Percentiles rank a stretch among this genome's conserved stretches.
These are phyloP conservation scores for Dendrostoma leiphaemia DNA, from an alignment of 2,329 filamentous ascomycete species.

Conservation along the genomic window DNA sequence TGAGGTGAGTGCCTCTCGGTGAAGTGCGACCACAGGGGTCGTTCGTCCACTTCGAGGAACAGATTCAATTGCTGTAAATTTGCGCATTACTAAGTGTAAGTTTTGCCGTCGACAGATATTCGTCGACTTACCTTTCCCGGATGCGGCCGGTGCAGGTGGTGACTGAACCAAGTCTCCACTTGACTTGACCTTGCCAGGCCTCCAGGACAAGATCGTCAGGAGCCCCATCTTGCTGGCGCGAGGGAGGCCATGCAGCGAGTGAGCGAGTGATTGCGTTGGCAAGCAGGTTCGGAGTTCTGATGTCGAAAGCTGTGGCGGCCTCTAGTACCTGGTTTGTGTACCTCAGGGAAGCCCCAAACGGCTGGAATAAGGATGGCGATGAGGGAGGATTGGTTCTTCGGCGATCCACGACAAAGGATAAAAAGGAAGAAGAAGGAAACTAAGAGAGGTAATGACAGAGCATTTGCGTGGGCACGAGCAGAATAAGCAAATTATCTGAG, in stretches of 20 bases:
- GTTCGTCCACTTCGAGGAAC: slow-evolving; percentile 24
- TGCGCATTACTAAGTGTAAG: background rate
- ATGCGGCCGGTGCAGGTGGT: background rate
- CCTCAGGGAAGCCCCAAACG: too few species aligned
- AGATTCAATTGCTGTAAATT: background rate
- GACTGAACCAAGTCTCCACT: background rate
- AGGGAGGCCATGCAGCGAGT: slow-evolving; percentile 1
- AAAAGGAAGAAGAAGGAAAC: background rate
- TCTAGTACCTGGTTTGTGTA: background rate
- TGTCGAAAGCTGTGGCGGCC: background rate
- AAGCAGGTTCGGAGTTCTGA: background rate
- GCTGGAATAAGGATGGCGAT: background rate
- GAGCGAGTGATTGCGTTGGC: background rate
- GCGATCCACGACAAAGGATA: background rate
- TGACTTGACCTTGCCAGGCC: slow-evolving; percentile 21
- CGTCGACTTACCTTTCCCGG: slow-evolving; percentile 5
- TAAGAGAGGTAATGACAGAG: background rate
- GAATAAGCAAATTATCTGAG: background rate
- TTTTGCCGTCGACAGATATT: background rate
- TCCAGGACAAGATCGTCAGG: slow-evolving; percentile 32
- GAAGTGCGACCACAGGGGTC: background rate
- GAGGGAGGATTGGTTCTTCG: background rate
- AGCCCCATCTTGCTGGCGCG: slow-evolving; percentile 31
- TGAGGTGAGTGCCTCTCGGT: background rate
- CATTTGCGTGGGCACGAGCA: background rate